These are phyloP conservation scores for Pseudotulostoma volvatum DNA, from an alignment of 495 filamentous ascomycete species.

Conservation along the genomic window DNA sequence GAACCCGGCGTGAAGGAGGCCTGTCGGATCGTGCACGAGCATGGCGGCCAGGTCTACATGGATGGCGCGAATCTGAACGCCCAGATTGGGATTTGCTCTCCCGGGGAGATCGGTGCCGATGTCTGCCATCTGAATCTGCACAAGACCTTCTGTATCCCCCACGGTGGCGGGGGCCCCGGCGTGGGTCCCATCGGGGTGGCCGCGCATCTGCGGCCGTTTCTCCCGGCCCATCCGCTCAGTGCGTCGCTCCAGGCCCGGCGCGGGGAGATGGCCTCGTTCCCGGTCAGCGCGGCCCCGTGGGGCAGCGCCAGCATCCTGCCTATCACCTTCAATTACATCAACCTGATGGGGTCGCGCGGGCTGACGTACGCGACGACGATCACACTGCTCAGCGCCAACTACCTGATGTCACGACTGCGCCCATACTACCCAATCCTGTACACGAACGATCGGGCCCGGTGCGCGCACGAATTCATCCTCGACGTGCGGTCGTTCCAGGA, in stretches of 20 bases:
- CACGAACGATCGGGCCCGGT: conserved; percentile 73
- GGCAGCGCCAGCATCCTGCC: conserved; percentile 88
- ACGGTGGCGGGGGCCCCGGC: conserved; percentile 89
- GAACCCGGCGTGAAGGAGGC: conserved; percentile 82
- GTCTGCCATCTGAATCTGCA: conserved; percentile 97
- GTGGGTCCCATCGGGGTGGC: conserved; percentile 94
- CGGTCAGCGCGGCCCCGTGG: conserved; percentile 77
- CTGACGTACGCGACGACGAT: conserved; percentile 92
- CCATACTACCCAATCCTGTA: conserved; percentile 84
- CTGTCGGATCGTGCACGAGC: conserved; percentile 67
- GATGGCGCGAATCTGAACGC: conserved; percentile 99
- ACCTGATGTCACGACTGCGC: conserved; percentile 84
- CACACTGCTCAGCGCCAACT: conserved; percentile 92
- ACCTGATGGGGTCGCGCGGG: conserved; percentile 85
- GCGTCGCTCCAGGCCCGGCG: conserved; percentile 46
- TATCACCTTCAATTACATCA: conserved; percentile 95
- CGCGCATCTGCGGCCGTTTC: conserved; percentile 56
- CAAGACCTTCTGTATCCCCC: conserved; percentile 99
- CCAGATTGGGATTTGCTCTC: conserved; percentile 92
- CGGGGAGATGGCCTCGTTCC: conserved; percentile 34
- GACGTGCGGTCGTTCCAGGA: conserved; percentile 80
- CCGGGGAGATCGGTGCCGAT: conserved; percentile 92
- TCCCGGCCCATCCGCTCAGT: conserved; percentile 55
- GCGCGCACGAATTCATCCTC: conserved; percentile 97
- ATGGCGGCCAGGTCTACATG: conserved; percentile 97